Evolutionary conservation across 805 yeast genomes (phyloP).

Genomic region (Lipomyces chichibuensis): DNA sequence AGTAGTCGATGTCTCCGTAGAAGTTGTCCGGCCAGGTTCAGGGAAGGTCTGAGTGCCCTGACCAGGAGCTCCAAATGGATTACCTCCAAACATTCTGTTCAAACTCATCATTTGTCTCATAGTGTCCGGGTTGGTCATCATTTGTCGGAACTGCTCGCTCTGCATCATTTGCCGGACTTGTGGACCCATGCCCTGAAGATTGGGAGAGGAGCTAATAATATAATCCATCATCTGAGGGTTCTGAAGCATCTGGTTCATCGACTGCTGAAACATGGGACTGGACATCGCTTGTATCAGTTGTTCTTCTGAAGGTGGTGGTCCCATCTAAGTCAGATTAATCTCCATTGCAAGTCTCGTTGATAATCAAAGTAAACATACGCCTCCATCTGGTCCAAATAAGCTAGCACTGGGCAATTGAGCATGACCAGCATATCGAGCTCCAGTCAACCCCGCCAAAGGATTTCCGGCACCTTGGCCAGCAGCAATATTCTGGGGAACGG

Average conservation of each 20-base stretch:
- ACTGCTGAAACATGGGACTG: conserved; percentile 78
- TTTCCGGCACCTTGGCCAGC: conserved; percentile 89
- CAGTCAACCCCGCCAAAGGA: conserved; percentile 88
- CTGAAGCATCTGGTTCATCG: conserved; percentile 76
- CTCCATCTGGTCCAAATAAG: conserved; percentile 95
- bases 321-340: conserved; percentile 49
- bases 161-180: conserved; percentile 84
- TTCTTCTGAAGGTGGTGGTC: conserved; percentile 72
- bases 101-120: conserved; percentile 80
- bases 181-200: conserved; percentile 80
- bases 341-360: neutral
- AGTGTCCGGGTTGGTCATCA: conserved; percentile 81
- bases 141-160: conserved; percentile 77
- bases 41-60: conserved; percentile 40
- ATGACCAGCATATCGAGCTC: conserved; percentile 94
- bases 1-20: conserved; percentile 34
- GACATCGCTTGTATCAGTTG: conserved; percentile 76
- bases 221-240: conserved; percentile 88
- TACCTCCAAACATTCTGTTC: conserved; percentile 52
- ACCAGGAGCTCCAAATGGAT: conserved; percentile 40
- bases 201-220: conserved; percentile 81
- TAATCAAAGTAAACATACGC: conserved; percentile 43
- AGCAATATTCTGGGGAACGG: conserved; percentile 76
- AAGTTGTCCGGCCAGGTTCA: conserved; percentile 42
- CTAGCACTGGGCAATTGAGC: conserved; percentile 83